Conservation (phyloP, 371 early-diverging fungal species). For the Actinomortierella wolfii region DNA sequence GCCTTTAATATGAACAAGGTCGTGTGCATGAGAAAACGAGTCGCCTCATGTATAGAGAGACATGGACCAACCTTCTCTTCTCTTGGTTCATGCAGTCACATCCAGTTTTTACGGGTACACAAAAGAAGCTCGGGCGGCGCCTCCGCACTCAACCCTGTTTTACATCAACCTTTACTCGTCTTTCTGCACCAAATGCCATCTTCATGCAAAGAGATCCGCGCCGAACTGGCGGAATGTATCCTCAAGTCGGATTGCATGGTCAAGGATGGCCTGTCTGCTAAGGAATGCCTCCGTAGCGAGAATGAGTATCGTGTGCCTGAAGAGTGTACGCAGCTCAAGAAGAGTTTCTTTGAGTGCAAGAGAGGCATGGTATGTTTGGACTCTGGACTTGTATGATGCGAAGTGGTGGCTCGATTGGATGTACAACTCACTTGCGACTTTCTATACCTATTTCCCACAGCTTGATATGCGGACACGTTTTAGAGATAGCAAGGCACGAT, state of each 20-base stretch:
- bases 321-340: slow-evolving; percentile 67
- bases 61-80: neutral
- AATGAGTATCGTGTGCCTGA: slow-evolving; percentile 63
- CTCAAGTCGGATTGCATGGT: slow-evolving; percentile 75
- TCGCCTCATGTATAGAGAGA: neutral
- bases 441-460: slow-evolving; percentile 3
- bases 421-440: neutral
- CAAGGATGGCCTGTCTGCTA: slow-evolving; percentile 63
- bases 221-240: slow-evolving; percentile 73
- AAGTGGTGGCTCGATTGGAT: too few species aligned
- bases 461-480: slow-evolving; percentile 45
- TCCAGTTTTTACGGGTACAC: neutral
- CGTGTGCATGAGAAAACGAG: neutral
- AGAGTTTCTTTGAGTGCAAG: slow-evolving; percentile 72
- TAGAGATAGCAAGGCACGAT: slow-evolving; percentile 43
- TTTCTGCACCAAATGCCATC: slow-evolving; percentile 54
- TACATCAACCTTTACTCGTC: neutral
- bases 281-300: slow-evolving; percentile 69
- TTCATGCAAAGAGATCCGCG: slow-evolving; percentile 71
- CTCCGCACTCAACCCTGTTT: neutral
- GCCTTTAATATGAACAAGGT: too few species aligned
- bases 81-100: neutral
- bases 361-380: slow-evolving; percentile 65
- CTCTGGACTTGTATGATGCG: too few species aligned
- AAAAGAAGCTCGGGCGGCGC: neutral